Evolutionary conservation across 2,329 filamentous ascomycete genomes (phyloP).

Genomic region (Ceratocystis harringtonii): DNA sequence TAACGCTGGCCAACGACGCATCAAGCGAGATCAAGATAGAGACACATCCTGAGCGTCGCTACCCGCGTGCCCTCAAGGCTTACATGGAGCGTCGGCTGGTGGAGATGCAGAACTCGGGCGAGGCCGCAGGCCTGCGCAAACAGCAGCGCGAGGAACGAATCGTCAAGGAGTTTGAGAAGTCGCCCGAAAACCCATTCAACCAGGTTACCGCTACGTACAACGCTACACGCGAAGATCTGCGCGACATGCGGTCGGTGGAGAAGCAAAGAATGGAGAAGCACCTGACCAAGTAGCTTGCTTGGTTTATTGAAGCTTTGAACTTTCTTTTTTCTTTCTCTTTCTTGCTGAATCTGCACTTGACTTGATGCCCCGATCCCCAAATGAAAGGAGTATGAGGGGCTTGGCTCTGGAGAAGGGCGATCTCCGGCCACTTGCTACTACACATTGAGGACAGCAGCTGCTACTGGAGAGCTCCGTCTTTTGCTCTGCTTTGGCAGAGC

Average conservation of each 20-base stretch:
- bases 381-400: no score
- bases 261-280: constrained; percentile 59
- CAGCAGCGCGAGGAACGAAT: constrained; percentile 77
- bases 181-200: constrained; percentile 90
- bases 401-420: no score
- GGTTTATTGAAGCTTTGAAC: background rate
- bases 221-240: constrained; percentile 61
- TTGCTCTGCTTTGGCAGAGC: no score
- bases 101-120: constrained; percentile 75
- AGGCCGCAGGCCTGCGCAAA: constrained; percentile 53
- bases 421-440: no score
- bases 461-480: no score
- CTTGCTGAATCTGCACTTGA: background rate
- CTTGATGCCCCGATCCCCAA: no score
- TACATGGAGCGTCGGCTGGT: constrained; percentile 68
- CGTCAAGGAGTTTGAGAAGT: constrained; percentile 86
- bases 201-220: constrained; percentile 66
- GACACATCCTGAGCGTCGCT: constrained; percentile 72
- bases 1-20: constrained; percentile 46
- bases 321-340: background rate
- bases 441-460: no score
- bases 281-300: constrained; percentile 30
- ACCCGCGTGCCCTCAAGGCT: constrained; percentile 68
- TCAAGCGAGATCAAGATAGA: constrained; percentile 52
- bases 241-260: constrained; percentile 49